A percentile compares a stretch with the other conserved stretches of the same genome.
Conservation (phyloP, 2,329 filamentous ascomycete genomes). For the Pseudomassariella vexata region DNA sequence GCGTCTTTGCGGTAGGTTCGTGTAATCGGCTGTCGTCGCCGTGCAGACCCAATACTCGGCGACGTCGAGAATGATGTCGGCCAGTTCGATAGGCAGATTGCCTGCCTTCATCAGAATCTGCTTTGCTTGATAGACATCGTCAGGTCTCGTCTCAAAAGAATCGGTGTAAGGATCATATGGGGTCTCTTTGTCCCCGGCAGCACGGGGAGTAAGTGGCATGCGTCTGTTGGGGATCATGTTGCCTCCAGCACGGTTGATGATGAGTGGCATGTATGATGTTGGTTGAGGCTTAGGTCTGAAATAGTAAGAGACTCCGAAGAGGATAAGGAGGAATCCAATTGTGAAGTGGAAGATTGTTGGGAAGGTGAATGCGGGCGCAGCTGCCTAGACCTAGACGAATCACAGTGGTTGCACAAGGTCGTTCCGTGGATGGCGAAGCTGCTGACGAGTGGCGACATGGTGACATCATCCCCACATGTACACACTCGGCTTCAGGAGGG, state of each 20-base stretch:
- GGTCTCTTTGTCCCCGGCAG: neutral
- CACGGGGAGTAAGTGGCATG: neutral
- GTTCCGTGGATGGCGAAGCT: no score
- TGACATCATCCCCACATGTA: no score
- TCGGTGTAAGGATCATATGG: neutral
- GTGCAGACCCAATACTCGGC: constrained; percentile 60
- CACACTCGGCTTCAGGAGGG: no score
- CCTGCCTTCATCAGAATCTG: constrained; percentile 37
- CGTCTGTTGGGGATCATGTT: constrained; percentile 9
- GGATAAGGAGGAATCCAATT: no score
- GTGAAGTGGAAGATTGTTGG: no score
- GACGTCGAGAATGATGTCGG: constrained; percentile 50
- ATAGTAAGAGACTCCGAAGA: no score
- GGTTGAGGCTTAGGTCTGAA: no score
- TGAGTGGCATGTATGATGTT: constrained; percentile 8
- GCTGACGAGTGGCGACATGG: no score
- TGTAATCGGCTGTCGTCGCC: constrained; percentile 24
- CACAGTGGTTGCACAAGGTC: no score
- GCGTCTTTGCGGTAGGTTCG: constrained; percentile 4
- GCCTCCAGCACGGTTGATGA: constrained; percentile 16
- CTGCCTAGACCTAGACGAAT: no score
- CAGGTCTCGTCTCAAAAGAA: constrained; percentile 13
- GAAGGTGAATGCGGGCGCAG: no score
- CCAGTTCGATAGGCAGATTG: constrained; percentile 46
- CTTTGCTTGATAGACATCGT: constrained; percentile 45